Evolutionary conservation across 176 grass and related monocot genomes (phyloP), one percentile per base, ranked within the genome.

Genomic region (Aegilops umbellulata): DNA sequence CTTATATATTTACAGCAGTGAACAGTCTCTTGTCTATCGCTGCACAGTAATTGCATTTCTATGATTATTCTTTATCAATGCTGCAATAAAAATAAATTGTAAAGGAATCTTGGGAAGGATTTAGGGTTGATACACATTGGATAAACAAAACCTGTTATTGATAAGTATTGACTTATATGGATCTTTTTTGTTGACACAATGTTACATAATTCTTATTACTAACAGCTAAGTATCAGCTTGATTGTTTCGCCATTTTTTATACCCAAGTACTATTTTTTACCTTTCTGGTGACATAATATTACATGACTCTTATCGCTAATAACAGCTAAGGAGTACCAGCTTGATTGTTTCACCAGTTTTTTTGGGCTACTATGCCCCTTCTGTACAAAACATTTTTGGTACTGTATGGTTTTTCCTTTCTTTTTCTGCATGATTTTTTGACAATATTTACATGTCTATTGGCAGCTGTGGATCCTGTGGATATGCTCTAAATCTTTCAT

Each of bases 381-480:
- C 7, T 60, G 4, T 70, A n/a, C 49, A 1, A 42, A 44, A 64
- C 2, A 10, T 61, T 69, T 80, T 32, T 3, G n/a, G 19, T 82
- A 65, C 42, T 39, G 46, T 16, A 64, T 24, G 10, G 6, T 22
- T 34, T 80, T 60, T 23, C 9, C 14, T 57, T 83, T 68, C 15
- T 31, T n/a, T 41, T n/a, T 51, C 65, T 82, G 31, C 24, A 46
- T 62, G 29, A 51, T 27, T 76, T 67, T 62, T 58, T 82, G 78
- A 78, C 53, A 53, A 55, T 27, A 64, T 20, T 58, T 86, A 46
- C 82, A 65, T 85, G 30, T 86, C 19, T 86, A 78, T 80, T 76
- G 86, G 47, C 86, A 92, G 90, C 67, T 95, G 90, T 62, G 79
- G 88, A 75, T 88, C 86, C 42, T 95, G 90, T 86, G 90, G 85